Base-by-base conservation (phyloP, 805 yeast species). In the Candida incommunis region DNA sequence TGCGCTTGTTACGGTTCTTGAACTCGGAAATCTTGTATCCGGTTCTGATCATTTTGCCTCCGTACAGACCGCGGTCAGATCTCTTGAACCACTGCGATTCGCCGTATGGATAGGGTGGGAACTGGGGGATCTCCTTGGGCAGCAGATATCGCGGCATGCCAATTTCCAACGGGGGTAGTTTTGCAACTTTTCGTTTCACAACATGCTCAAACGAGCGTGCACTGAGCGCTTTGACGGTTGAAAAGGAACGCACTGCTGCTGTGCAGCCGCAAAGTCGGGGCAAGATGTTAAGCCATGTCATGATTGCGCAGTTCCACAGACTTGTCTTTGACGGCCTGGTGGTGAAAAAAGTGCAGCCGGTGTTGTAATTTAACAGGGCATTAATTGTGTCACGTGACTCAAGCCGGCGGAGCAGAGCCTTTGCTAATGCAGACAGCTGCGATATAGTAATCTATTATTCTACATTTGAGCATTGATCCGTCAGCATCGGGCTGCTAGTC, bases 21-120 rank as follows among this genome's bases (percentile, higher is more conserved):
- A 78, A 78, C 59, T 86, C 95, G 15, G 95, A 76, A 47, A 88
- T 72, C 46, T 76, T 74, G 63, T 85, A 76, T 53, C 95, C 94
- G 50, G 78, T 72, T 51, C 76, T 78, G 43, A 84, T 74, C 57
- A 80, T 81, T 46, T 82, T 75, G 15, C 96, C 98, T 22, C 97
- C 99, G 60, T 75, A 90, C 37, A 92, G 70, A 3, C 97, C 98
- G 43, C 80, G 67, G 61, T 90, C 85, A 53, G 88, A 78, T 64
- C 87, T 82, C 60, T 87, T 87, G 68, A 78, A 90, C 49, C 76
- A 71, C 44, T 68, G 65, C 2, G 96, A 72, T 48, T 82, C 87
- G 23, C 90, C 90, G 63, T 80, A 90, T 44, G 83, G 80, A 59
- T 82, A 82, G 7, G 70, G 78, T 9, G 92, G 92, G 51, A 68